Evolutionary conservation across 192 early-diverging fungal species (phyloP).

Genomic region (Spizellomyces sp.): DNA sequence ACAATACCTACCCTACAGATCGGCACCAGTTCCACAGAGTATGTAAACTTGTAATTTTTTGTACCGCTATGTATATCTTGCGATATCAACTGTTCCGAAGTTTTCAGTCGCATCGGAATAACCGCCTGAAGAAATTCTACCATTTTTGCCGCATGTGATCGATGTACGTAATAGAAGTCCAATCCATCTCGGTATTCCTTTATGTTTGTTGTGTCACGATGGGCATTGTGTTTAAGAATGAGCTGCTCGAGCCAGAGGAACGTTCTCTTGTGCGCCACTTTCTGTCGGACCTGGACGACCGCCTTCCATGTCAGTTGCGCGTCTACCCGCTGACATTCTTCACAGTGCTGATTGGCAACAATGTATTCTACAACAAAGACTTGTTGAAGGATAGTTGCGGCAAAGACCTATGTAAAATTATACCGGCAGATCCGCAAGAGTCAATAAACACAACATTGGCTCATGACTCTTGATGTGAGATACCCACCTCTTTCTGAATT

Average conservation of each 20-base stretch:
- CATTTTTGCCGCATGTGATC: constrained; percentile 94
- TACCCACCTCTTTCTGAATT: constrained; percentile 91
- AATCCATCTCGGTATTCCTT: constrained; percentile 95
- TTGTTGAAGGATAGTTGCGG: constrained; percentile 93
- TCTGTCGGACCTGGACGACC: constrained; percentile 96
- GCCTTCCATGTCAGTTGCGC: constrained; percentile 99
- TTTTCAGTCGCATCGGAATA: constrained; percentile 83
- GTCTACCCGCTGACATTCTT: constrained; percentile 91
- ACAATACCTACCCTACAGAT: constrained; percentile 70
- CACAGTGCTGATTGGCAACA: constrained; percentile 90
- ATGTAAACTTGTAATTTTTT: constrained; percentile 95
- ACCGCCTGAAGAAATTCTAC: constrained; percentile 88
- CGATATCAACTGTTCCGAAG: constrained; percentile 94
- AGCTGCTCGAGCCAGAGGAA: constrained; percentile 98
- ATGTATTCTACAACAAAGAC: constrained; percentile 95
- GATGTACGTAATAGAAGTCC: constrained; percentile 93
- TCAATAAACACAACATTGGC: not conserved
- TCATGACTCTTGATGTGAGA: not conserved
- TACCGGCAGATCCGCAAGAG: not conserved
- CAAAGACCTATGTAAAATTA: constrained; percentile 65
- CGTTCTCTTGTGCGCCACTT: constrained; percentile 94
- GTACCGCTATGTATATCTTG: constrained; percentile 90
- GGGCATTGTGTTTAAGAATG: constrained; percentile 96
- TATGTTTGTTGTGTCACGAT: constrained; percentile 98
- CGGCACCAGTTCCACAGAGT: constrained; percentile 93